phyloP scores from a whole-genome alignment of 768 basidiomycete genomes.

The Melanogaster broomeanus region DNA sequence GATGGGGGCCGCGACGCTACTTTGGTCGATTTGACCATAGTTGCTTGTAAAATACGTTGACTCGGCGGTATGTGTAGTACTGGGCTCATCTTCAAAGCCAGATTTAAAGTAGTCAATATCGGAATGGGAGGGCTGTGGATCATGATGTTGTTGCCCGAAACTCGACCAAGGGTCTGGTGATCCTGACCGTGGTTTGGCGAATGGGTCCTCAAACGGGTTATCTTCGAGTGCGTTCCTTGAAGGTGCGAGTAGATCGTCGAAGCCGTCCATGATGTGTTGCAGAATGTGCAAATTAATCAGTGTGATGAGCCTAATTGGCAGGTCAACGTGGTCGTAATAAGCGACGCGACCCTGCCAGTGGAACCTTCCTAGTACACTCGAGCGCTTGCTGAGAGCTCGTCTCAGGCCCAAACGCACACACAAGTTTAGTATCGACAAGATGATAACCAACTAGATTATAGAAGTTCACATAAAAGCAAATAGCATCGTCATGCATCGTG shows the following conservation, averaged over 20 bases:
- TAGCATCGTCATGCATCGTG: neutral
- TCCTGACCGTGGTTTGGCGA: conserved; percentile 56
- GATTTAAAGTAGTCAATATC: conserved; percentile 31
- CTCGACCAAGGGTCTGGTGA: conserved; percentile 81
- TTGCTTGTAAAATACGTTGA: conserved; percentile 37
- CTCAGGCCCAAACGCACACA: neutral
- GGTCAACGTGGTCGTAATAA: neutral
- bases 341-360: too few relatives aligned
- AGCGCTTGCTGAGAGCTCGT: neutral
- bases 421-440: neutral
- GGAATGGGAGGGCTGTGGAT: conserved; percentile 13
- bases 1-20: conserved; percentile 16
- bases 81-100: conserved; percentile 28
- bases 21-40: conserved; percentile 34
- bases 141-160: conserved; percentile 43
- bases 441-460: conserved; percentile 8
- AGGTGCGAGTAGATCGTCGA: conserved; percentile 72
- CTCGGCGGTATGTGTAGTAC: conserved; percentile 29
- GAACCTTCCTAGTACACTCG: too few relatives aligned
- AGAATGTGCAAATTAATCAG: neutral
- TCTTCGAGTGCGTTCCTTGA: conserved; percentile 65
- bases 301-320: neutral
- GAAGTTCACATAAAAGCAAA: conserved; percentile 4
- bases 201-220: conserved; percentile 77
- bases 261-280: conserved; percentile 59